Base-by-base conservation (phyloP, 257 asterid genomes). In the Lavandula angustifolia region DNA sequence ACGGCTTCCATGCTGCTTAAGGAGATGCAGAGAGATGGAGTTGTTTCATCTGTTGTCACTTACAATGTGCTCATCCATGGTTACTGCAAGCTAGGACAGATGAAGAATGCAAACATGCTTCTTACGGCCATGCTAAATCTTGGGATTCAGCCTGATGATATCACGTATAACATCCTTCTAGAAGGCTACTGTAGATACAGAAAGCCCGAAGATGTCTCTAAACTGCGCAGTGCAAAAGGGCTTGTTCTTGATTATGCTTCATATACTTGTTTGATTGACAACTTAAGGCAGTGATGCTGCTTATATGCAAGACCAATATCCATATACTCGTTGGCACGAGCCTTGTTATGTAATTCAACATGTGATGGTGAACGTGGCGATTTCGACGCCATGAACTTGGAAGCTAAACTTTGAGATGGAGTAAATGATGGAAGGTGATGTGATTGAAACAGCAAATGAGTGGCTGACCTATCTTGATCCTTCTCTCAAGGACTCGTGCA, bases 1-100 rank as follows among this genome's bases (percentile, higher is more conserved):
- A 79, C 53, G 68, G 97, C 88, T 33, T 84, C 84, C 46, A 73
- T 74, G 76, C 71, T 92, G 71, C 81, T 92, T 1, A 72, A 78
- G 71, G 94, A 89, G 78, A 81, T 89, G 95, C 96, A 84, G 76
- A 81, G 73, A 13, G 84, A 79, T 54, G 96, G 95, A 8, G 76
- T 35, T 40, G 43, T 47, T n/a, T 88, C 95, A 0, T 60, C 73
- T 52, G 80, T 92, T 53, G 76, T 87, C 58, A 80, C 97, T 9
- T 92, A 92, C 67, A 92, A 92, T 18, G 96, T 82, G 63, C 87
- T 92, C 31, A 76, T 92, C 82, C 77, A 82, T 63, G 99, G 99
- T 32, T 79, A 87, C 53, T 89, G 99, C 83, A 89, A 69, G 70
- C 83, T 66, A 67, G 96, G 99, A 12, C 96, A 89, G 74, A 84